Percentiles rank a stretch among this genome's conserved stretches.
Evolutionary conservation across 1,284 basidiomycete genomes (phyloP).

Genomic region (Cystobasidium slooffiae): DNA sequence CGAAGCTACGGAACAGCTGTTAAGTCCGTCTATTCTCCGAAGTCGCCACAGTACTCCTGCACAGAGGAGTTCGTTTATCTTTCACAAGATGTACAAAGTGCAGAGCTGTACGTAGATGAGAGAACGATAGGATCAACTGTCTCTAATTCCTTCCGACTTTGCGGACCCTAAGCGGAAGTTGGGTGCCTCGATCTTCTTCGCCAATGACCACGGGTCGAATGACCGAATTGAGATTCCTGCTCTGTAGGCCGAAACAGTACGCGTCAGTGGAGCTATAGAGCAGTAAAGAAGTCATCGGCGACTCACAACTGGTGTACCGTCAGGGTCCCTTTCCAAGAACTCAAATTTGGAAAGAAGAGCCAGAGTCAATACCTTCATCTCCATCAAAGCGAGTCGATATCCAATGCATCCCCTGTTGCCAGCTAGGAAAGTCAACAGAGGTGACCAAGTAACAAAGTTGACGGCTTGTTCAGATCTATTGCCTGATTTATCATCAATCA

Average conservation of each 20-base stretch:
- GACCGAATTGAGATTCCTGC: slow-evolving; percentile 15
- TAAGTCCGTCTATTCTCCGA: no score
- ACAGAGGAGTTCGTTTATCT: no score
- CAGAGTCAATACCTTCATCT: slow-evolving; percentile 11
- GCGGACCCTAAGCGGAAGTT: slow-evolving; percentile 17
- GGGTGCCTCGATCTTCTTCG: slow-evolving; percentile 22
- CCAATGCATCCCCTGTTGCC: slow-evolving; percentile 23
- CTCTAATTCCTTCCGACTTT: neutral
- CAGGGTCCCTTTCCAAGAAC: slow-evolving; percentile 7
- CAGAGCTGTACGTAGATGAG: no score
- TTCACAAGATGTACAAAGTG: no score
- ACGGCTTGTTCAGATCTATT: neutral
- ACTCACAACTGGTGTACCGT: slow-evolving; percentile 22
- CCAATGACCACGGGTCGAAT: slow-evolving; percentile 18
- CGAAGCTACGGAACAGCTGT: no score
- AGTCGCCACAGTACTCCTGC: no score
- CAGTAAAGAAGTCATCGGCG: neutral
- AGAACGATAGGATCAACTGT: no score
- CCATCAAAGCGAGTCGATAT: slow-evolving; percentile 1
- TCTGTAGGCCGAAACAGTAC: neutral
- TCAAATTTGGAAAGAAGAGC: slow-evolving; percentile 26
- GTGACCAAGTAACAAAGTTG: slow-evolving; percentile 26
- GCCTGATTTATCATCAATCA: slow-evolving; percentile 15
- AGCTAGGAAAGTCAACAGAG: slow-evolving; percentile 34
- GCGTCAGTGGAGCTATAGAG: no score